phyloP scores from a whole-genome alignment of 2,329 filamentous ascomycete genomes.

The Zymoseptoria tritici region DNA sequence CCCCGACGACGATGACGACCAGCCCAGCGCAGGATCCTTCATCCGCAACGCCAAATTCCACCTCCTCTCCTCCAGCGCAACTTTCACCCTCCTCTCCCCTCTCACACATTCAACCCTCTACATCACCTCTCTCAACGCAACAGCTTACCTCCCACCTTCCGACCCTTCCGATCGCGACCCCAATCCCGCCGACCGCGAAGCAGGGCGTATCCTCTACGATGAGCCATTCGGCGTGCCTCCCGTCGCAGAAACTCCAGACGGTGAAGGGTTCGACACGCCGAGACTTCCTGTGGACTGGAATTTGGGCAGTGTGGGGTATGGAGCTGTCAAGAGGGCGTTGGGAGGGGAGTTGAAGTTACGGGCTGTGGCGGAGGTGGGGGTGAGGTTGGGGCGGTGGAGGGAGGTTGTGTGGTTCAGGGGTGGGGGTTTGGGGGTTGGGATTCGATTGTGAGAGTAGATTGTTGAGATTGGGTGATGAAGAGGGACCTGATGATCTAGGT shows the following conservation, averaged over 20 bases:
- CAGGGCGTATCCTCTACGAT: constrained; percentile 71
- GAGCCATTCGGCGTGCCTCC: constrained; percentile 70
- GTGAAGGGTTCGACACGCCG: constrained; percentile 62
- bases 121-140: constrained; percentile 74
- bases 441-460: constrained; percentile 33
- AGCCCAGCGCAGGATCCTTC: constrained; percentile 53
- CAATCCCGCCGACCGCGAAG: constrained; percentile 65
- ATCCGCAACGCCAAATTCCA: constrained; percentile 82
- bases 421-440: constrained; percentile 40
- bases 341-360: constrained; percentile 74
- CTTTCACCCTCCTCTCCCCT: constrained; percentile 76
- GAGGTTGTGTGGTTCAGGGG: constrained; percentile 50
- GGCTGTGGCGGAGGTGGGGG: constrained; percentile 65
- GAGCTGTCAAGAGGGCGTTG: constrained; percentile 69
- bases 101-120: constrained; percentile 64
- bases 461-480: too few species aligned
- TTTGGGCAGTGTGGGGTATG: constrained; percentile 70
- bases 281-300: constrained; percentile 76
- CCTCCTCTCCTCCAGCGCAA: constrained; percentile 75
- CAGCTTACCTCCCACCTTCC: constrained; percentile 63
- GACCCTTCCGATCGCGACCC: constrained; percentile 65
- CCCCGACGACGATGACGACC: constrained; percentile 36
- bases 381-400: constrained; percentile 70
- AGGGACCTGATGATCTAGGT: too few species aligned
- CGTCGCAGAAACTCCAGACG: constrained; percentile 14